These are phyloP conservation scores for Spathaspora passalidarum DNA, from an alignment of 805 yeast genomes.

Conservation along the genomic window DNA sequence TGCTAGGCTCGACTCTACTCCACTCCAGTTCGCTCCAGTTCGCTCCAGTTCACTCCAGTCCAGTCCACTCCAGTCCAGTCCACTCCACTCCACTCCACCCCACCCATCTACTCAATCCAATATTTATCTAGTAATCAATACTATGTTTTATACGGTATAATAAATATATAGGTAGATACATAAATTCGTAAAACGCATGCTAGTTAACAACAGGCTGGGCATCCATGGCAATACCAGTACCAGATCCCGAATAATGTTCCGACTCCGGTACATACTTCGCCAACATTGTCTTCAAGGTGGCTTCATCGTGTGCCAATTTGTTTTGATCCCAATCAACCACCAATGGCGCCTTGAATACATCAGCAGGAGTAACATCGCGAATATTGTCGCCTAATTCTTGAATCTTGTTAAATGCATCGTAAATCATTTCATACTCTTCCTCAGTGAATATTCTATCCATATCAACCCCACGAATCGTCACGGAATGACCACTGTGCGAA, in stretches of 20 bases:
- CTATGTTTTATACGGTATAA: too few species aligned
- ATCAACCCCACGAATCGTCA: conserved; percentile 19
- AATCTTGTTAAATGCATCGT: conserved; percentile 32
- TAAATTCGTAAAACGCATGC: too few species aligned
- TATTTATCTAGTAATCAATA: too few species aligned
- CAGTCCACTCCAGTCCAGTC: too few species aligned
- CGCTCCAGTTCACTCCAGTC: too few species aligned
- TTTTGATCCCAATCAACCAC: conserved; percentile 47
- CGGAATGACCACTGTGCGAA: conserved; percentile 12
- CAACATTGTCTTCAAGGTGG: conserved; percentile 26
- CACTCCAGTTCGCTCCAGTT: too few species aligned
- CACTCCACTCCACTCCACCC: too few species aligned
- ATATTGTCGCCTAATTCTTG: conserved; percentile 19
- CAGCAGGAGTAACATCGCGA: conserved; percentile 27
- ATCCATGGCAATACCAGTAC: too few species aligned
- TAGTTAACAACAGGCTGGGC: not conserved
- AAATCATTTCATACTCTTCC: conserved; percentile 36
- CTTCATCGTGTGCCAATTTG: conserved; percentile 36
- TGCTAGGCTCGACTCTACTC: too few species aligned
- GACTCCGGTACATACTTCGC: conserved; percentile 19
- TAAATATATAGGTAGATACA: too few species aligned
- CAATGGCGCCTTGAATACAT: conserved; percentile 39
- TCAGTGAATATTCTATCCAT: conserved; percentile 29
- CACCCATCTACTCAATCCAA: too few species aligned
- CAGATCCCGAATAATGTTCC: too few species aligned